phyloP scores from a whole-genome alignment of 2,329 filamentous ascomycete genomes.

The Aspergillus felis region DNA sequence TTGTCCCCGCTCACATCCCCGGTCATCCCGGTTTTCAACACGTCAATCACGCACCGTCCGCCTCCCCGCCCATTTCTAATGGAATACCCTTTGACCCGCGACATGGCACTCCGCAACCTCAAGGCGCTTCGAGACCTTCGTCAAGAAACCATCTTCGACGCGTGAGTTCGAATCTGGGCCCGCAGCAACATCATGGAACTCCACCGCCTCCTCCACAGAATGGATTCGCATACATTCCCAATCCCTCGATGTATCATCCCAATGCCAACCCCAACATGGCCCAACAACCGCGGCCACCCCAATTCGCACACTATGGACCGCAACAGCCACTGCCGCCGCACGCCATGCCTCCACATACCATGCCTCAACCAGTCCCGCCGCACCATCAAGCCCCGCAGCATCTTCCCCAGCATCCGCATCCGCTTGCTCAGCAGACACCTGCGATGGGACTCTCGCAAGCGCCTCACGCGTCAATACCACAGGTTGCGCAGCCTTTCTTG shows the following conservation, averaged over 20 bases:
- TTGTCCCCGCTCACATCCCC: slow-evolving; percentile 69
- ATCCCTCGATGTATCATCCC: slow-evolving; percentile 79
- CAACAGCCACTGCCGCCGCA: slow-evolving; percentile 24
- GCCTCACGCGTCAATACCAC: slow-evolving; percentile 42
- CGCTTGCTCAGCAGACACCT: slow-evolving; percentile 22
- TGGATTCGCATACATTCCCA: slow-evolving; percentile 79
- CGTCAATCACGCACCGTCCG: slow-evolving; percentile 78
- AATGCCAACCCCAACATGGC: slow-evolving; percentile 49
- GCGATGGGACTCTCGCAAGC: slow-evolving; percentile 30
- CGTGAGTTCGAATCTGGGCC: slow-evolving; percentile 68
- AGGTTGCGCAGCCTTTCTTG: slow-evolving; percentile 65
- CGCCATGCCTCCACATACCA: slow-evolving; percentile 17
- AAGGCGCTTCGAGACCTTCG: slow-evolving; percentile 68
- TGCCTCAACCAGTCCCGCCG: slow-evolving; percentile 40
- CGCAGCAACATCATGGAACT: slow-evolving; percentile 59
- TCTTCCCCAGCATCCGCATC: slow-evolving; percentile 37
- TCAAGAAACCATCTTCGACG: slow-evolving; percentile 78
- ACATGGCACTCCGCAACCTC: slow-evolving; percentile 77
- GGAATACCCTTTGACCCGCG: slow-evolving; percentile 67
- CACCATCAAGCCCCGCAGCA: slow-evolving; percentile 35
- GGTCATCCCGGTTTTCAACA: slow-evolving; percentile 69
- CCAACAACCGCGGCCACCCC: slow-evolving; percentile 42
- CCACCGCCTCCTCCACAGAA: slow-evolving; percentile 56
- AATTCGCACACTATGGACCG: slow-evolving; percentile 37
- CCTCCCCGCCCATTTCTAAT: slow-evolving; percentile 82